These are phyloP conservation scores for Alternaria brassicicola DNA, from an alignment of 2,329 filamentous ascomycete species.

Conservation along the genomic window DNA sequence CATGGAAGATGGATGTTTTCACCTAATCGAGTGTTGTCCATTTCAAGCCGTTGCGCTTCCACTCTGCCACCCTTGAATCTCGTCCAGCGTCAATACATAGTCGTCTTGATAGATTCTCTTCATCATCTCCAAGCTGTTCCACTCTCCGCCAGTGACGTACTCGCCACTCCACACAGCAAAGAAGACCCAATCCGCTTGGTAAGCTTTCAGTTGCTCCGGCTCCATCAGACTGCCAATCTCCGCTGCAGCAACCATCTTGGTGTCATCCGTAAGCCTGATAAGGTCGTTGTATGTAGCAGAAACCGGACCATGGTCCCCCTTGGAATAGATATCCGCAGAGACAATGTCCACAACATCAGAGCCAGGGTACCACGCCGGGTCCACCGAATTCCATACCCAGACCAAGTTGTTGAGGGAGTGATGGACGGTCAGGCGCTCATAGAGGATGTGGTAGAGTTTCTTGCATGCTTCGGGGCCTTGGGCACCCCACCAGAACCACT, in stretches of 20 bases:
- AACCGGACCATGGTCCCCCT: conserved; percentile 54
- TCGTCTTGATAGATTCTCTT: conserved; percentile 43
- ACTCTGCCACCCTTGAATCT: conserved; percentile 35
- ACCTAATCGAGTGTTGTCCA: background rate
- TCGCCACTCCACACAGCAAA: conserved; percentile 56
- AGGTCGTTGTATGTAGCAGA: conserved; percentile 55
- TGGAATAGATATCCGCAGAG: conserved; percentile 54
- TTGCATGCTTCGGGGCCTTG: conserved; percentile 55
- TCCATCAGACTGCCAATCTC: conserved; percentile 57
- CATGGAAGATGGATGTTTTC: background rate
- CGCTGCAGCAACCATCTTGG: conserved; percentile 56
- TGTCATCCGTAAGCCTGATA: conserved; percentile 52
- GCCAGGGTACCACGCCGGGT: conserved; percentile 57
- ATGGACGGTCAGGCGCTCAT: conserved; percentile 53
- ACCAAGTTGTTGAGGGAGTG: conserved; percentile 57
- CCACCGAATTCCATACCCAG: conserved; percentile 59
- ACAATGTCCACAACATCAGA: conserved; percentile 56
- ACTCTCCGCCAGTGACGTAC: conserved; percentile 52
- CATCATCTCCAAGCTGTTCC: conserved; percentile 52
- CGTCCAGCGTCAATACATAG: conserved; percentile 39
- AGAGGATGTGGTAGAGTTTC: conserved; percentile 53
- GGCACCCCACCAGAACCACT: conserved; percentile 62
- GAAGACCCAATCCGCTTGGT: conserved; percentile 57
- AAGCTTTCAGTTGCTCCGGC: conserved; percentile 51
- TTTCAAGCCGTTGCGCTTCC: background rate